phyloP scores from a whole-genome alignment of 2,329 filamentous ascomycete genomes.

The Karstenula rhodostoma region DNA sequence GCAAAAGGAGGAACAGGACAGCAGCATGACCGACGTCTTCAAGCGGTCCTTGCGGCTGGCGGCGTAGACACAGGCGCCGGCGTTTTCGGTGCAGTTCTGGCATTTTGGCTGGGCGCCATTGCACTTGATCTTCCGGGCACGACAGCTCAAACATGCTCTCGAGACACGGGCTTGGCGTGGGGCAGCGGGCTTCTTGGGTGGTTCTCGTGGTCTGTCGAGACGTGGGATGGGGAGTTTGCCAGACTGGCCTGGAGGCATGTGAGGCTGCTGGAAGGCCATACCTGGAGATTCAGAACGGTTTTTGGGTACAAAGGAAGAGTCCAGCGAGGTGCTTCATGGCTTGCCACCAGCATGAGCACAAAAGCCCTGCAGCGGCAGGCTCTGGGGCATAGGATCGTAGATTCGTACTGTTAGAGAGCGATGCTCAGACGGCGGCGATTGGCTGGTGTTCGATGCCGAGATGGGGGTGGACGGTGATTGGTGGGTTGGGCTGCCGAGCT shows the following conservation, averaged over 20 bases:
- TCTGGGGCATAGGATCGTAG: background rate
- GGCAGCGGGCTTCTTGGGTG: conserved; percentile 16
- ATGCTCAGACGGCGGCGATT: background rate
- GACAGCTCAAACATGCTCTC: conserved; percentile 46
- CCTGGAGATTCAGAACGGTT: background rate
- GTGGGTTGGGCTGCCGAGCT: background rate
- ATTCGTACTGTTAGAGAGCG: background rate
- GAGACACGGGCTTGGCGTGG: conserved; percentile 31
- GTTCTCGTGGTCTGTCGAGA: conserved; percentile 30
- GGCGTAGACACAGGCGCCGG: conserved; percentile 42
- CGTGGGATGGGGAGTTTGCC: conserved; percentile 39
- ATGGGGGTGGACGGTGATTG: background rate
- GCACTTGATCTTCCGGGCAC: conserved; percentile 49
- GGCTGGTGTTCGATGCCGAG: background rate
- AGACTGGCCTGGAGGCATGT: background rate
- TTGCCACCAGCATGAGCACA: background rate
- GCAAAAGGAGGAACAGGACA: conserved; percentile 8
- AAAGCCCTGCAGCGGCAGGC: too few relatives aligned
- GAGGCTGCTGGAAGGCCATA: conserved; percentile 5
- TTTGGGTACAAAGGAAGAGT: background rate
- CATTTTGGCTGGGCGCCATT: conserved; percentile 45
- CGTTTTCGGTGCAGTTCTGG: conserved; percentile 41
- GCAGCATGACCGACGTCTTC: conserved; percentile 37
- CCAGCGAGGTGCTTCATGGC: background rate
- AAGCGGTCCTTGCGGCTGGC: conserved; percentile 46